A percentile compares a stretch with the other conserved stretches of the same genome.
Evolutionary conservation across 1,284 basidiomycete genomes (phyloP).

Genomic region (Puccinia triticina): DNA sequence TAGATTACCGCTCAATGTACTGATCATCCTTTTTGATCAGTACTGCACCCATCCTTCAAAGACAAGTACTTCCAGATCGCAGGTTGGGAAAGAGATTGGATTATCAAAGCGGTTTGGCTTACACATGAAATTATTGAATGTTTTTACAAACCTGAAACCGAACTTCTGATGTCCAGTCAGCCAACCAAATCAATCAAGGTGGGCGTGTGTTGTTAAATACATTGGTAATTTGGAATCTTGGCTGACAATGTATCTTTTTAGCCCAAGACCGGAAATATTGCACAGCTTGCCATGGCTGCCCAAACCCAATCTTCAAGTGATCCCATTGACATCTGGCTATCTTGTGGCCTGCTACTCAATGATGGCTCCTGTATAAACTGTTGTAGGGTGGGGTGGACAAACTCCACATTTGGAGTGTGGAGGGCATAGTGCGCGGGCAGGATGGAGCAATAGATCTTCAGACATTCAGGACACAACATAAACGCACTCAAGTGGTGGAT

Average conservation of each 20-base stretch:
- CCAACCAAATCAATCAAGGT: background rate
- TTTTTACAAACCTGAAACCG: background rate
- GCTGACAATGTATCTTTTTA: background rate
- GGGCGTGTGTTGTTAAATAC: background rate
- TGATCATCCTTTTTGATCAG: no score
- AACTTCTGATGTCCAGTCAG: background rate
- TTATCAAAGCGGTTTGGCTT: background rate
- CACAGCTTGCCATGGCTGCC: background rate
- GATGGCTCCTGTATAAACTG: background rate
- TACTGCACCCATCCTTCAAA: no score
- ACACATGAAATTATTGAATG: background rate
- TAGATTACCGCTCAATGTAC: no score
- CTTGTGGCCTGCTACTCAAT: background rate
- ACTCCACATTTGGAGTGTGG: no score
- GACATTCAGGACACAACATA: background rate
- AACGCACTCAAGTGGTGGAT: no score
- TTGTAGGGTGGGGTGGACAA: background rate
- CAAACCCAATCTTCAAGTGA: background rate
- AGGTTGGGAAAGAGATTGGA: background rate
- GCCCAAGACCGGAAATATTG: conserved; percentile 1
- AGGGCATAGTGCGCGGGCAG: no score
- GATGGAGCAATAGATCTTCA: no score
- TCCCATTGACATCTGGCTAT: background rate
- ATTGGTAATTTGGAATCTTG: background rate
- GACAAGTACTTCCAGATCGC: background rate